These are phyloP conservation scores for Carallia brachiata DNA, from an alignment of 345 rosid genomes.

Conservation along the genomic window DNA sequence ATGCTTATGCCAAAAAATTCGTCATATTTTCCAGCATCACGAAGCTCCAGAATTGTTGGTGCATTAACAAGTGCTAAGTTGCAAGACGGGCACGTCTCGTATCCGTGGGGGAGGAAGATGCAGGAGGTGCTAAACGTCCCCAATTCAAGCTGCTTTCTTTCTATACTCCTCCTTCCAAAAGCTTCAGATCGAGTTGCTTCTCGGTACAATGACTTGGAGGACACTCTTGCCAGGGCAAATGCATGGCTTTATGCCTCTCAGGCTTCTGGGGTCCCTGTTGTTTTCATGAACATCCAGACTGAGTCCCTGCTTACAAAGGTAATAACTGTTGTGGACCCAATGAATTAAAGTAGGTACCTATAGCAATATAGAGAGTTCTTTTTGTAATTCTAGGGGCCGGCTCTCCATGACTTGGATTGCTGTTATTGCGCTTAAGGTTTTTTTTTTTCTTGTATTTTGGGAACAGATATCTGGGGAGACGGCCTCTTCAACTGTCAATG, in stretches of 20 bases:
- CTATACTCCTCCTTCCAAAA: slow-evolving; percentile 87
- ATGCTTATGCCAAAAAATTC: too few relatives aligned
- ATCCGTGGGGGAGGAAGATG: slow-evolving; percentile 80
- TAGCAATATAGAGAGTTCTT: not conserved
- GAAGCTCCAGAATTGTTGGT: slow-evolving; percentile 71
- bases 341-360: not conserved
- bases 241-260: slow-evolving; percentile 86
- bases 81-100: slow-evolving; percentile 89
- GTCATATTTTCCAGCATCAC: slow-evolving; percentile 50
- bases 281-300: slow-evolving; percentile 86
- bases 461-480: slow-evolving; percentile 91
- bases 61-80: slow-evolving; percentile 70
- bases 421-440: not conserved
- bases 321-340: not conserved
- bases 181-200: slow-evolving; percentile 70
- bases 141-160: slow-evolving; percentile 78
- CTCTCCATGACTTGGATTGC: not conserved
- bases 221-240: slow-evolving; percentile 93
- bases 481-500: slow-evolving; percentile 78
- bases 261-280: slow-evolving; percentile 73
- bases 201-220: slow-evolving; percentile 84
- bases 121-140: slow-evolving; percentile 64
- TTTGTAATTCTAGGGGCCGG: not conserved
- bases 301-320: slow-evolving; percentile 97
- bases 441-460: not conserved